phyloP scores from a whole-genome alignment of 352 stramenopile genomes.

The Phytopythium cucurbitacearum region DNA sequence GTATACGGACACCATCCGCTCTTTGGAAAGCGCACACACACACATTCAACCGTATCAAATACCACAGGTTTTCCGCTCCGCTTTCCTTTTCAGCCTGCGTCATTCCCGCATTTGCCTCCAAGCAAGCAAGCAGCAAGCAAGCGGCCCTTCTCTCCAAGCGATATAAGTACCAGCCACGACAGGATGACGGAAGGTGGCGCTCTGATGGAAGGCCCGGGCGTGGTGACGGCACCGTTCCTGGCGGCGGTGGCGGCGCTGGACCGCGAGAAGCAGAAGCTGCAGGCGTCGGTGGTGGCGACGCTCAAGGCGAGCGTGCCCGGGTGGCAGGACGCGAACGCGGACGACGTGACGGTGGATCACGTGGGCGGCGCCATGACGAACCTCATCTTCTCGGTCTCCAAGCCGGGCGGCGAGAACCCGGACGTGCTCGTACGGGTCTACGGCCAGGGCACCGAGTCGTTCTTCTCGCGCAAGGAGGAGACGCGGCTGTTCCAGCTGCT shows the following conservation, averaged over 20 bases:
- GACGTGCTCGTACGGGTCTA: conserved; percentile 81
- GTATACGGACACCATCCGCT: no score
- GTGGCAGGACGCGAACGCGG: conserved; percentile 44
- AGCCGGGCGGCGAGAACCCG: conserved; percentile 46
- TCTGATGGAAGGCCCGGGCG: conserved; percentile 2
- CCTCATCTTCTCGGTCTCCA: conserved; percentile 80
- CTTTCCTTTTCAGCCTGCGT: neutral
- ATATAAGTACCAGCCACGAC: neutral
- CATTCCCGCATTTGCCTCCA: conserved; percentile 24
- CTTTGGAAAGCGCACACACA: no score
- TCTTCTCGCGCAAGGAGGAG: conserved; percentile 77
- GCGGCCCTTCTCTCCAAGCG: no score
- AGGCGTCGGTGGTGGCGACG: conserved; percentile 58
- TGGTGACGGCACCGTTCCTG: conserved; percentile 55
- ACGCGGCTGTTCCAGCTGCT: conserved; percentile 74
- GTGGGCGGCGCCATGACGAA: conserved; percentile 83
- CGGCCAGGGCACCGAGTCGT: conserved; percentile 74
- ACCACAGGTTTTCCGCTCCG: no score
- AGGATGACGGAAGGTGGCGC: conserved; percentile 3
- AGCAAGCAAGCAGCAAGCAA: conserved; percentile 7
- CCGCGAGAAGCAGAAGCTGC: conserved; percentile 65
- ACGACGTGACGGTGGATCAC: conserved; percentile 61
- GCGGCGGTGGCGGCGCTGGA: conserved; percentile 45
- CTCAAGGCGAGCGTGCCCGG: conserved; percentile 52
- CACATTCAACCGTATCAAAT: no score